Evolutionary conservation across 2,329 filamentous ascomycete genomes (phyloP).

Genomic region (Alternaria sp.): DNA sequence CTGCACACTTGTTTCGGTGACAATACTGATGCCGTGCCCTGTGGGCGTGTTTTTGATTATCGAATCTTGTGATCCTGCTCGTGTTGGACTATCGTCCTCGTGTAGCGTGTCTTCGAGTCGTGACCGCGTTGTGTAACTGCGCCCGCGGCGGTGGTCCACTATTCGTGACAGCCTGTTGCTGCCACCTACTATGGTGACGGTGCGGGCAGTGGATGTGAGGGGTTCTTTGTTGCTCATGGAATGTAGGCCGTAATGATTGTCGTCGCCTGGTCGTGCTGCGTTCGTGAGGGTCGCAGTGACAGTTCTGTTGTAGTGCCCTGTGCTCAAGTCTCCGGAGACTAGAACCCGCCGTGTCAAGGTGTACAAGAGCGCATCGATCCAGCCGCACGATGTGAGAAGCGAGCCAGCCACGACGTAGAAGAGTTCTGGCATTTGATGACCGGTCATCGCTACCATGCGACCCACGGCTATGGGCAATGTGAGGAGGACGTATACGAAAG

Average conservation of each 20-base stretch:
- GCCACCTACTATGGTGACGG: slow-evolving; percentile 46
- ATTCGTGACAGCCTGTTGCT: slow-evolving; percentile 37
- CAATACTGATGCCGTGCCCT: slow-evolving; percentile 31
- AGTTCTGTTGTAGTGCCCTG: slow-evolving; percentile 29
- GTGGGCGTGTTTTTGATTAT: slow-evolving; percentile 38
- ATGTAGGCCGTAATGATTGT: slow-evolving; percentile 33
- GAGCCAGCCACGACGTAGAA: slow-evolving; percentile 67
- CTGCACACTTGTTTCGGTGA: slow-evolving; percentile 46
- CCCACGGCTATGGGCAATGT: slow-evolving; percentile 67
- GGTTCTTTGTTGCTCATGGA: slow-evolving; percentile 39
- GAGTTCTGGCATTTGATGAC: slow-evolving; percentile 53
- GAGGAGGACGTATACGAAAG: slow-evolving; percentile 69
- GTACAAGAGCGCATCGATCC: slow-evolving; percentile 54
- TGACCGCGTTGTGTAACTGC: slow-evolving; percentile 18
- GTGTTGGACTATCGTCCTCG: slow-evolving; percentile 32
- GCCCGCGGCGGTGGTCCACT: slow-evolving; percentile 34
- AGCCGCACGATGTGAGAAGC: slow-evolving; percentile 60
- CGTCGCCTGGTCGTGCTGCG: slow-evolving; percentile 33
- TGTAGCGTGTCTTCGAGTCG: slow-evolving; percentile 21
- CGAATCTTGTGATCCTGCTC: slow-evolving; percentile 42
- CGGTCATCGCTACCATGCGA: slow-evolving; percentile 49
- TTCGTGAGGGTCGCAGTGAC: slow-evolving; percentile 31
- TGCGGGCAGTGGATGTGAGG: slow-evolving; percentile 26
- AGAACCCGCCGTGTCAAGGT: slow-evolving; percentile 51
- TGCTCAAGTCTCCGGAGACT: slow-evolving; percentile 40